Percentiles rank a stretch among this genome's conserved stretches.
These are phyloP conservation scores for Neophaeococcomyces aloes DNA, from an alignment of 2,329 filamentous ascomycete genomes.

Conservation along the genomic window DNA sequence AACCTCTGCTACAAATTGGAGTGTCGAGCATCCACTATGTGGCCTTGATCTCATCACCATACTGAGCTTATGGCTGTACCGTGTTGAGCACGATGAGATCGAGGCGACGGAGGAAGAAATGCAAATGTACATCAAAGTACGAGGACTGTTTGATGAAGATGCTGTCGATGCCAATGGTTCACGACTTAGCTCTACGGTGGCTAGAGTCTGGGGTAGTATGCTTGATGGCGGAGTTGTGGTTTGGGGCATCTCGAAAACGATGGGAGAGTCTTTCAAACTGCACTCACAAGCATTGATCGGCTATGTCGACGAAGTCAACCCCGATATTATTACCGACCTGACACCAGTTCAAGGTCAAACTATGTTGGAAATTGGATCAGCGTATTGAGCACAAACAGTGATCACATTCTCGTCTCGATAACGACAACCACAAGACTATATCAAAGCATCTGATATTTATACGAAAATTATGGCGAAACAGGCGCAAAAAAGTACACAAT, in stretches of 20 bases:
- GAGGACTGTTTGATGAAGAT: constrained; percentile 66
- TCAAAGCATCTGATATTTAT: background rate
- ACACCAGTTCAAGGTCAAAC: background rate
- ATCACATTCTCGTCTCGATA: background rate
- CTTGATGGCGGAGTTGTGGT: constrained; percentile 89
- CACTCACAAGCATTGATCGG: constrained; percentile 90
- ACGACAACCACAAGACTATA: background rate
- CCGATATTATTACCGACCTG: constrained; percentile 7
- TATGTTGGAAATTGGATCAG: constrained; percentile 7
- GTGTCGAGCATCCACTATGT: constrained; percentile 92
- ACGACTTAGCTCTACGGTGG: constrained; percentile 89
- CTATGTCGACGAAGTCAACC: constrained; percentile 64
- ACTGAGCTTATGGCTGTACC: constrained; percentile 94
- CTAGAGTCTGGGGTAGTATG: constrained; percentile 93
- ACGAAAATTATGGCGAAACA: constrained; percentile 3
- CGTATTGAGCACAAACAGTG: background rate
- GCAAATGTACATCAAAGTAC: constrained; percentile 62
- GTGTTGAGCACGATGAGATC: constrained; percentile 97
- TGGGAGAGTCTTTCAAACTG: constrained; percentile 96
- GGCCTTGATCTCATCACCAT: constrained; percentile 97
- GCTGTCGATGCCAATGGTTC: constrained; percentile 68
- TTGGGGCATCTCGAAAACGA: constrained; percentile 55
- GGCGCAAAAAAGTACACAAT: background rate
- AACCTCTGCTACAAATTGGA: constrained; percentile 97
- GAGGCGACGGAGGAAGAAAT: constrained; percentile 73